Evolutionary conservation across 495 filamentous ascomycete species (phyloP), one percentile per base, ranked within the genome.

Genomic region (Aspergillus diversus): DNA sequence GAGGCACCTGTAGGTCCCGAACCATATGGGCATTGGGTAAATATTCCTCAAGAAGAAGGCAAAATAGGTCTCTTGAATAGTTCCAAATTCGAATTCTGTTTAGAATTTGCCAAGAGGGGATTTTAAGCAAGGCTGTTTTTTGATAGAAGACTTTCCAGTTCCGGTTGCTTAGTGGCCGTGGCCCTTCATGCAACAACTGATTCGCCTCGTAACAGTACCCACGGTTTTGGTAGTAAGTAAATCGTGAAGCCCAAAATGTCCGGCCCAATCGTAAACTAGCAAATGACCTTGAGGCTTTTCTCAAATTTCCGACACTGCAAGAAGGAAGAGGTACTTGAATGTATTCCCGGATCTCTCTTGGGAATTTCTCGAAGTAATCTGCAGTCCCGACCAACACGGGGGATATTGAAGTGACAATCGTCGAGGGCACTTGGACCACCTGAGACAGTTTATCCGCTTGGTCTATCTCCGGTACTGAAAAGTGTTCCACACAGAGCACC

Each of bases 141-240:
- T 59, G 33, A 17, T 63, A 63, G 33, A 63, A 33, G 16, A 27
- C 35, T 58, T 63, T 59, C 61, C 55, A 63, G 32, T 63, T 50
- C 17, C 53, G 39, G 39, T 52, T 37, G 27, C 42, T 33, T 17
- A 59, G 16, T 46, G 55, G 11, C 31, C 46, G 8, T 17, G 7
- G 12, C 46, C 7, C 46, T 16, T 17, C 46, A 17, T 49, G 46
- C 17, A 49, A 49, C 4, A 7, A n/a, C 46, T 16, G 15, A 16
- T 49, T 49, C 13, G 48, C 61, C 35, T 59, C 48, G 27, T 58
- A 33, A 32, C 61, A 63, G 16, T 48, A 63, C 32, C 55, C 37
- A 46, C 55, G 34, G 33, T 57, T 37, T 46, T 57, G n/a, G 32
- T 50, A 5, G 33, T 32, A 57, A 4, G 42, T 33, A 51, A 63